phyloP scores from a whole-genome alignment of 2,329 filamentous ascomycete genomes.

The Trichoderma koningiopsis region DNA sequence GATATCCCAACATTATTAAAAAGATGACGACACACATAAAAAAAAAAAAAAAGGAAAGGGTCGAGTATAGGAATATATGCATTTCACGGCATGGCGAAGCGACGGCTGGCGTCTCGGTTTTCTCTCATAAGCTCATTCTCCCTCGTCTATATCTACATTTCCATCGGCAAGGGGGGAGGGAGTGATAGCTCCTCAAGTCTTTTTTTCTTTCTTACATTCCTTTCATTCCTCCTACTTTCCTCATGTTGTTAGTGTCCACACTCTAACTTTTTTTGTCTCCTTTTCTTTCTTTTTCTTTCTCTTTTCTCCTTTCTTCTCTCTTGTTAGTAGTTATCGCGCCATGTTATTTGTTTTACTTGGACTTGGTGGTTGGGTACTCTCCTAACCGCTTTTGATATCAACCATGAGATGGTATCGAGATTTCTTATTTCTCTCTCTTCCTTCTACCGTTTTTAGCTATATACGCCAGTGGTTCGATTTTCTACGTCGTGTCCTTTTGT shows the following conservation, averaged over 20 bases:
- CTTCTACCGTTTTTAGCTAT: neutral
- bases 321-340: neutral
- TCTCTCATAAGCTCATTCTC: slow-evolving; percentile 25
- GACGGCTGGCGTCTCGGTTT: slow-evolving; percentile 34
- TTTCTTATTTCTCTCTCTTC: neutral
- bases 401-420: neutral
- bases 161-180: neutral
- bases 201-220: neutral
- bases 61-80: slow-evolving; percentile 15
- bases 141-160: neutral
- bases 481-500: neutral
- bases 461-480: neutral
- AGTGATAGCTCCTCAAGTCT: neutral
- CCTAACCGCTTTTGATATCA: neutral
- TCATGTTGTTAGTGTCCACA: neutral
- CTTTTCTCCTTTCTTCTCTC: neutral
- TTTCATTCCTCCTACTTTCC: neutral
- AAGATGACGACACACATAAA: neutral
- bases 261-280: neutral
- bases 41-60: neutral
- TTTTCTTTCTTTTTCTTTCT: neutral
- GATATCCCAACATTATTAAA: neutral
- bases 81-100: slow-evolving; percentile 34
- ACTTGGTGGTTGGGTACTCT: neutral
- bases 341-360: neutral